These are phyloP conservation scores for Achaetomium macrosporum DNA, from an alignment of 2,329 filamentous ascomycete genomes.

Conservation along the genomic window DNA sequence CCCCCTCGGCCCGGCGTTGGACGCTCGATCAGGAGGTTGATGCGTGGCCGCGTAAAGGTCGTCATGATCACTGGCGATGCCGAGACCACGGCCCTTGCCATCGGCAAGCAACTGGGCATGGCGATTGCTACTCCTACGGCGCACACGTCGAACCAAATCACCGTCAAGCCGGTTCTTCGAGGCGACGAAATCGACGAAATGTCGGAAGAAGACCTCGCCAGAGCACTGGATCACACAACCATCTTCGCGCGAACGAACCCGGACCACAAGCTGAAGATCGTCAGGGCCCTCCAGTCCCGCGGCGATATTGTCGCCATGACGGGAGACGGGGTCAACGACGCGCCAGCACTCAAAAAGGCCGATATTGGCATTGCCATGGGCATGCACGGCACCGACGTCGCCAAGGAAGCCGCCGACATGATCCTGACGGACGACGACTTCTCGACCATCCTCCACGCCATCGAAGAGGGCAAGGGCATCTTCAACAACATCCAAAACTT, in stretches of 20 bases:
- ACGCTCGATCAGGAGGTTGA: constrained; percentile 78
- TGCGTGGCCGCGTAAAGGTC: constrained; percentile 91
- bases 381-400: constrained; percentile 87
- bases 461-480: constrained; percentile 98
- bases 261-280: constrained; percentile 97
- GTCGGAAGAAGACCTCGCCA: constrained; percentile 76
- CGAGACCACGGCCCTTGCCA: constrained; percentile 88
- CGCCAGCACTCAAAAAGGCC: constrained; percentile 90
- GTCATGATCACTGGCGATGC: constrained; percentile 99
- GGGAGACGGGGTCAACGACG: constrained; percentile 96
- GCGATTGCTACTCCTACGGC: constrained; percentile 55
- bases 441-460: constrained; percentile 85
- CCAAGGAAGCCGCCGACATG: constrained; percentile 94
- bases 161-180: constrained; percentile 66
- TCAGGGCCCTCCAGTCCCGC: constrained; percentile 80
- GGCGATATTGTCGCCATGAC: constrained; percentile 99
- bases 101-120: constrained; percentile 94
- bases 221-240: constrained; percentile 80
- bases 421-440: constrained; percentile 87
- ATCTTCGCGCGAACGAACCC: constrained; percentile 96
- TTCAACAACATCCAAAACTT: constrained; percentile 99
- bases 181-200: constrained; percentile 93
- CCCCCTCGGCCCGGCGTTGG: constrained; percentile 87
- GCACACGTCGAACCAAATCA: constrained; percentile 49
- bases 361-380: constrained; percentile 99